phyloP scores from a whole-genome alignment of 108 stramenopile genomes.

The Schizochytrium sp. region DNA sequence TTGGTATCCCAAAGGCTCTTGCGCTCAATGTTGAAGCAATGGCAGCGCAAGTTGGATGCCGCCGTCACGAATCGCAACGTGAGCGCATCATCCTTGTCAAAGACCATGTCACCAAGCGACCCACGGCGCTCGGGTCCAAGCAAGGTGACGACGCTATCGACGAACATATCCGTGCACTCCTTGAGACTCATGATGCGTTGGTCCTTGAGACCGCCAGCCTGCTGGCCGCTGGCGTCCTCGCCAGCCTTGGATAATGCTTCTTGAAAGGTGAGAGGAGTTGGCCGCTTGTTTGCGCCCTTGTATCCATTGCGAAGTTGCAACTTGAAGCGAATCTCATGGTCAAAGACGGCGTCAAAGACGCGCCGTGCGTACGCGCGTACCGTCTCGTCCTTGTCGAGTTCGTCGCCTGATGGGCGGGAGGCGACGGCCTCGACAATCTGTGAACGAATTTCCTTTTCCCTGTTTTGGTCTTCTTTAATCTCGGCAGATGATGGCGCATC shows the following conservation, averaged over 20 bases:
- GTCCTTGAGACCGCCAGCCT: background rate
- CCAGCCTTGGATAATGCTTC: background rate
- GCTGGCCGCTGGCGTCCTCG: background rate
- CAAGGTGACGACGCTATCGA: background rate
- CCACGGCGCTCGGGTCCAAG: background rate
- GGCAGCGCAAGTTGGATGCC: constrained; percentile 75
- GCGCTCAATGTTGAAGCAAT: constrained; percentile 75
- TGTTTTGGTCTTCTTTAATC: constrained; percentile 60
- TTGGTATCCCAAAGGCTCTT: constrained; percentile 75
- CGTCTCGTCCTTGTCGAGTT: background rate
- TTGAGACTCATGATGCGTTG: background rate
- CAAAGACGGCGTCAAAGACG: constrained; percentile 23
- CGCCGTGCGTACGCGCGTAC: background rate
- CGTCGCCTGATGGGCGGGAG: background rate
- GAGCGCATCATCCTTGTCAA: constrained; percentile 88
- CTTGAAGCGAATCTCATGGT: constrained; percentile 21
- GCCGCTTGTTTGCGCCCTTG: constrained; percentile 69
- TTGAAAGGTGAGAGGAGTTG: constrained; percentile 36
- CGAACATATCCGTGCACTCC: constrained; percentile 15
- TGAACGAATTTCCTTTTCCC: constrained; percentile 48
- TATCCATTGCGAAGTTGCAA: constrained; percentile 30
- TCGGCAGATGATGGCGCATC: constrained; percentile 38
- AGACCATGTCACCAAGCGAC: constrained; percentile 18
- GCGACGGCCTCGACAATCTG: background rate
- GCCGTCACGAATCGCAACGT: constrained; percentile 91